Base-by-base conservation (phyloP, 345 rosid species). In the Balakata baccata region DNA sequence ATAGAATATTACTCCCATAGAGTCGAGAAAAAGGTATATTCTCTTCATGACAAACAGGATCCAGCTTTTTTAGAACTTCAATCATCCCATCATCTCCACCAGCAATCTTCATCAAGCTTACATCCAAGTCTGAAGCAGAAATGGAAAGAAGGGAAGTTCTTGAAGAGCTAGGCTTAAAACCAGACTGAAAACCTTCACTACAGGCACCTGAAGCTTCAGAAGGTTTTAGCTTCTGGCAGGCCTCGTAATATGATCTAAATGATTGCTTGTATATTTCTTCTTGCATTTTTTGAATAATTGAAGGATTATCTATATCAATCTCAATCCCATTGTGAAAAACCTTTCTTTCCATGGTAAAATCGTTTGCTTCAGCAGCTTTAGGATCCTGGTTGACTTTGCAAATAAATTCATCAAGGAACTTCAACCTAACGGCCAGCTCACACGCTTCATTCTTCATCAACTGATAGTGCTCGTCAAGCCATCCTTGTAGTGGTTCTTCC, bases 401-500 rank as follows among this genome's bases (percentile, higher is more conserved):
- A 73, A 87, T 74, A 64, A 84, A 75, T 80, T 91, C 96, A 82
- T 91, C 93, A 53, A 92, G 86, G 84, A 89, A 86, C 75, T 90
- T 89, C 86, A 89, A 79, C 87, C 97, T 87, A 72, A 95, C 93
- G 83, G 96, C 97, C 81, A 88, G 81, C 81, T 95, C 99, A 78
- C 83, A 76, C 47, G 97, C 97, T 86, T 89, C 94, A 58, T 84
- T 89, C 80, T 89, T 95, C 89, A 89, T 79, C 81, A 95, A 84
- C 46, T 81, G 87, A 81, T 86, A 92, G 76, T 89, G 98, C 78
- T 95, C 97, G 83, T 92, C 99, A 86, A 92, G 98, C 99, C 99
- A 95, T 45, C 99, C 99, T 78, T 92, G 97, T 53, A 91, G 69
- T 20, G 99, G 98, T 79, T 95, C 99, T 81, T 95, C 99, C 85